A percentile compares a stretch with the other conserved stretches of the same genome.
phyloP scores from a whole-genome alignment of 768 basidiomycete genomes.

The Wakefieldia striispora region DNA sequence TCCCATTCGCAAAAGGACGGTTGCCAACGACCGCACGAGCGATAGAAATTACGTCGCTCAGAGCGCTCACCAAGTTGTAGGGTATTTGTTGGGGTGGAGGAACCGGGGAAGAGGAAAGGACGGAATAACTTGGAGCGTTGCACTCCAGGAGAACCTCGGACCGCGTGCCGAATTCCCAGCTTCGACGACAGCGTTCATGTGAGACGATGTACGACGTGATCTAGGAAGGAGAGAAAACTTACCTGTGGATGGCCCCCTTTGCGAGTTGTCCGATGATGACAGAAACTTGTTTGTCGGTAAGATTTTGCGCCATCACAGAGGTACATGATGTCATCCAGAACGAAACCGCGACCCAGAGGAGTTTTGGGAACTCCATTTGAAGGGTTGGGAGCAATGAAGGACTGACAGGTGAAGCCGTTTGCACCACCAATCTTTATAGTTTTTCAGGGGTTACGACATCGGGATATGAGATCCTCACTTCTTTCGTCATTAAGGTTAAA shows the following conservation, averaged over 20 bases:
- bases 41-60: constrained; percentile 59
- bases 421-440: no score
- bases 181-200: constrained; percentile 14
- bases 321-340: constrained; percentile 5
- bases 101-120: constrained; percentile 32
- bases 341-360: background rate
- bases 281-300: constrained; percentile 36
- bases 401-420: no score
- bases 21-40: constrained; percentile 47
- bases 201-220: background rate
- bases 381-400: no score
- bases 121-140: constrained; percentile 45
- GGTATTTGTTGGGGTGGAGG: constrained; percentile 28
- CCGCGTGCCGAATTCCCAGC: constrained; percentile 55
- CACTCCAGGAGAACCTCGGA: constrained; percentile 52
- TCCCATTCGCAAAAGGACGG: constrained; percentile 42
- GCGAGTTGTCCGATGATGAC: constrained; percentile 37
- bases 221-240: constrained; percentile 2
- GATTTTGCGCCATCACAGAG: constrained; percentile 30
- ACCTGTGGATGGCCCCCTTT: constrained; percentile 43
- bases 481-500: no score
- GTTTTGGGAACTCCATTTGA: no score
- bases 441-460: no score
- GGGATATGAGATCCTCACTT: no score
- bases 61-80: constrained; percentile 24